Evolutionary conservation across 2,329 filamentous ascomycete genomes (phyloP), one percentile per base, ranked within the genome.

Genomic region (Cercospora berteroae): DNA sequence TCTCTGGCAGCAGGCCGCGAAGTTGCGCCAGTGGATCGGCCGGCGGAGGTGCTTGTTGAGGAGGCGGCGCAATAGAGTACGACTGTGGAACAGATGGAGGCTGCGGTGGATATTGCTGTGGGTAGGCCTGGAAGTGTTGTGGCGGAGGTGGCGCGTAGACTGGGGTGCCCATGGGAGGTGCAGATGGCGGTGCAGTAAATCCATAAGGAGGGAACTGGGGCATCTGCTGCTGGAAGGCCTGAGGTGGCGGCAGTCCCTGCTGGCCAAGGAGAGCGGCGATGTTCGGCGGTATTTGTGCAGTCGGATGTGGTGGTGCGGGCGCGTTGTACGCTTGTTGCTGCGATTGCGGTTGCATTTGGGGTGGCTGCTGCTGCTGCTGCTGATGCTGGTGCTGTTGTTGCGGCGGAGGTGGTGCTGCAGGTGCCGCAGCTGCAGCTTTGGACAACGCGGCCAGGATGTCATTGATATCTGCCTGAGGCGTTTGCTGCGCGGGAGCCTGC

Each of bases 11-110:
- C 20, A 78, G 70, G 52, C 74, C 72, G 27, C 72, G 74, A 44
- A 76, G 69, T 27, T 72, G 74, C 5, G 64, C 75, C 27, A 78
- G 68, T 18, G 73, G 73, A 62, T 77, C 75, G 8, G 67, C 69
- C 9, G 64, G 63, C 18, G 68, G 71, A 50, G 69, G 74, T 66
- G 67, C 82, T 75, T 73, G 84, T 80, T 88, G 90, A 84, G 90
- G 86, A 79, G 88, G 83, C 76, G 87, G 86, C 70, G 84, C 79
- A 73, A 77, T 78, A 44, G 78, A 73, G 72, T 79, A 77, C 18
- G 69, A 65, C 48, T 76, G 76, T 18, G 75, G 74, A n/a, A 78
- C 71, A n/a, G 76, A 78, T 5, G 76, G 74, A n/a, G 74, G 75
- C 64, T 76, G 76, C 16, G 75, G 75, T 23, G 73, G 71, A 65